Conservation (phyloP, 164 flowering plant species). For the Platanus orientalis region DNA sequence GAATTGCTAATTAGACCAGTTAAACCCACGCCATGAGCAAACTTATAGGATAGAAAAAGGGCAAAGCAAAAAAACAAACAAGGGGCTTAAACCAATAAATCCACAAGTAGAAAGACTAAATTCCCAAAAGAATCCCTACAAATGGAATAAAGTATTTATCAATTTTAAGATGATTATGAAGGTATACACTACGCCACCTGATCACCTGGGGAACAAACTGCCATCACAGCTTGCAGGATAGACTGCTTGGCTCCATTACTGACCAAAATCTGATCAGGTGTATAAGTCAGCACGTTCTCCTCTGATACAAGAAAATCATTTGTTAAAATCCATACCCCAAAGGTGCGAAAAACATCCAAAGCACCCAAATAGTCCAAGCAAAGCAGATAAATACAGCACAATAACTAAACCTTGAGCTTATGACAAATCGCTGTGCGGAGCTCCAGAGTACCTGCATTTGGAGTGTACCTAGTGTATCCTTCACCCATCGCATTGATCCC, state of each 20-base stretch:
- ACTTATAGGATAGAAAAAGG: background rate
- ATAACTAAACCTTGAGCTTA: constrained; percentile 68
- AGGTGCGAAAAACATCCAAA: background rate
- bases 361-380: background rate
- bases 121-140: background rate
- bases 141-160: background rate
- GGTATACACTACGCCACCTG: constrained; percentile 49
- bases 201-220: constrained; percentile 95
- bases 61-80: constrained; percentile 5
- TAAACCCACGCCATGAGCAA: background rate
- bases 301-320: constrained; percentile 32
- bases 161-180: background rate
- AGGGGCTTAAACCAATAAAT: no score
- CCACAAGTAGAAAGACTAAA: background rate
- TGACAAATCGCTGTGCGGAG: constrained; percentile 81
- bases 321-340: background rate
- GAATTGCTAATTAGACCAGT: background rate
- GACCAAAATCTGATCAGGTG: constrained; percentile 87
- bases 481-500: constrained; percentile 93
- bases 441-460: constrained; percentile 86
- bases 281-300: constrained; percentile 83
- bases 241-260: constrained; percentile 97
- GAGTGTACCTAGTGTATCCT: constrained; percentile 86
- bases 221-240: constrained; percentile 70
- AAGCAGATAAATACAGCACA: background rate